Conservation (phyloP, 1,284 basidiomycete genomes). For the Rhodofomes roseus region DNA sequence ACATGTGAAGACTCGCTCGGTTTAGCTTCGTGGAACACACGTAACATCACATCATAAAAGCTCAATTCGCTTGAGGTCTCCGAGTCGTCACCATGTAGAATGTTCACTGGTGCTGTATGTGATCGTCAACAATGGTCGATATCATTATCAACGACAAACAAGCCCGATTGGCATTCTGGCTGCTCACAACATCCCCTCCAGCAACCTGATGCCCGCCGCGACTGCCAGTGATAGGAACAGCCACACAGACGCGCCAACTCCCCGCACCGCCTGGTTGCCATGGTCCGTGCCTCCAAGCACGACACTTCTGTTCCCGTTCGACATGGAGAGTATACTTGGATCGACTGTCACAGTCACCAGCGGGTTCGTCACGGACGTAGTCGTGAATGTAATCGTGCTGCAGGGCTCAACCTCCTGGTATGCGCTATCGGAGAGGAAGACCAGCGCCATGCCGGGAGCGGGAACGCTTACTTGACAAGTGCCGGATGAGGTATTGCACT, state of each 20-base stretch:
- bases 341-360: slow-evolving; percentile 29
- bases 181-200: neutral
- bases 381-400: slow-evolving; percentile 37
- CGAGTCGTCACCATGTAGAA: too few relatives aligned
- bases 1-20: too few relatives aligned
- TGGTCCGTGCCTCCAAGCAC: slow-evolving; percentile 25
- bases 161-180: too few relatives aligned
- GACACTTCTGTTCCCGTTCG: slow-evolving; percentile 30
- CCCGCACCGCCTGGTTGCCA: slow-evolving; percentile 17
- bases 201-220: neutral
- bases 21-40: too few relatives aligned
- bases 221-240: neutral
- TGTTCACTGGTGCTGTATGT: too few relatives aligned
- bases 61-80: too few relatives aligned
- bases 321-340: slow-evolving; percentile 31
- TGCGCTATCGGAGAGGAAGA: slow-evolving; percentile 43
- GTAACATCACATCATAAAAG: too few relatives aligned
- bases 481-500: slow-evolving; percentile 38
- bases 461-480: slow-evolving; percentile 45
- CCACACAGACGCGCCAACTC: slow-evolving; percentile 6
- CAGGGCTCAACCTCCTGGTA: slow-evolving; percentile 31
- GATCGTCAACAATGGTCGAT: too few relatives aligned
- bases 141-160: too few relatives aligned
- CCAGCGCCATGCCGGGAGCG: slow-evolving; percentile 51
- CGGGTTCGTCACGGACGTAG: slow-evolving; percentile 27